Evolutionary conservation across 192 early-diverging fungal genomes (phyloP).

Genomic region (Coemansia sp.): DNA sequence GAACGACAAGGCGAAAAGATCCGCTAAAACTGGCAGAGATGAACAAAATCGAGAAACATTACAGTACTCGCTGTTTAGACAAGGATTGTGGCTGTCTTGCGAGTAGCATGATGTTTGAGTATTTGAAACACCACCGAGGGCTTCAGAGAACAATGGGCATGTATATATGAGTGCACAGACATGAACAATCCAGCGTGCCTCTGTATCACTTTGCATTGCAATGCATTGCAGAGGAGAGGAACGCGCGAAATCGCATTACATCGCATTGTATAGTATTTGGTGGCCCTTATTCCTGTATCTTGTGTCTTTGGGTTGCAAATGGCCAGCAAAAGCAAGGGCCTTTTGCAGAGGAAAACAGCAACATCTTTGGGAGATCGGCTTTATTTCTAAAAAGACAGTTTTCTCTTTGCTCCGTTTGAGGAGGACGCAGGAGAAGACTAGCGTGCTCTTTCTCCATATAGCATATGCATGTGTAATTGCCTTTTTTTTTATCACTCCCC

Average conservation of each 20-base stretch:
- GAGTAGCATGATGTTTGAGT: background rate
- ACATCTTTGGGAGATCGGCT: background rate
- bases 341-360: background rate
- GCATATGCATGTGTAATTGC: background rate
- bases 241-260: background rate
- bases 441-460: too few species aligned
- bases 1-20: too few species aligned
- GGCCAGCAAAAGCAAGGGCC: background rate
- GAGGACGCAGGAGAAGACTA: too few species aligned
- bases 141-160: background rate
- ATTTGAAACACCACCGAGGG: background rate
- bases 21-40: too few species aligned
- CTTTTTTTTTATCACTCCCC: background rate
- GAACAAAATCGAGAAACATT: background rate
- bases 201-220: background rate
- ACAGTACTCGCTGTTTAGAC: background rate
- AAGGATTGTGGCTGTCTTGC: background rate
- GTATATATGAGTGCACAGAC: background rate
- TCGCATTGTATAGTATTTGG: background rate
- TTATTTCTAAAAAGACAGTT: background rate
- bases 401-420: background rate
- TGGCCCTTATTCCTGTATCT: background rate
- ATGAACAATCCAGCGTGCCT: background rate
- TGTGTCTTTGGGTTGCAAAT: background rate
- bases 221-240: background rate